Conservation (phyloP, 768 basidiomycete genomes). For the Leucocoprinus leucothites region DNA sequence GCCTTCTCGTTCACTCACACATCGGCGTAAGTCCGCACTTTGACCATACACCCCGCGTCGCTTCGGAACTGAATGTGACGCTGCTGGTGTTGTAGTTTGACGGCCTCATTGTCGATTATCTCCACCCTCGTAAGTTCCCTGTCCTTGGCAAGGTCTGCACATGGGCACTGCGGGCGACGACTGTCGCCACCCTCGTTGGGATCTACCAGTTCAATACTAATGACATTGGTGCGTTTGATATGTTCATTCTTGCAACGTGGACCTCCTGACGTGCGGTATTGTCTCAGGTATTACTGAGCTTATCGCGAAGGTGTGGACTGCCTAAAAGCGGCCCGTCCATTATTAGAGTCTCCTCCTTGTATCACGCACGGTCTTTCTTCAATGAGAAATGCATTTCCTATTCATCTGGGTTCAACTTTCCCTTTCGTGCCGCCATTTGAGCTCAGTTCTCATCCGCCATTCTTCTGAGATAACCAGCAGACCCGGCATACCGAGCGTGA, state of each 20-base stretch:
- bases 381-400: not conserved
- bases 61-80: not conserved
- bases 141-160: slow-evolving; percentile 58
- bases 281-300: slow-evolving; percentile 79
- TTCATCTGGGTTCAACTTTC: too few species aligned
- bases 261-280: not conserved
- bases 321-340: slow-evolving; percentile 32
- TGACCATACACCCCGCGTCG: not conserved
- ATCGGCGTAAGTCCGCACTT: slow-evolving; percentile 67
- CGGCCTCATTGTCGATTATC: slow-evolving; percentile 76
- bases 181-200: slow-evolving; percentile 81
- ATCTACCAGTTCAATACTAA: slow-evolving; percentile 99
- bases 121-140: slow-evolving; percentile 95
- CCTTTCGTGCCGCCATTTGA: too few species aligned
- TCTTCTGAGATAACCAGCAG: too few species aligned
- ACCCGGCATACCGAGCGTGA: too few species aligned
- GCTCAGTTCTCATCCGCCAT: too few species aligned
- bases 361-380: not conserved
- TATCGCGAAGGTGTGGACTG: slow-evolving; percentile 79
- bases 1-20: slow-evolving; percentile 91
- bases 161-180: slow-evolving; percentile 79
- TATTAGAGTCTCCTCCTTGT: not conserved
- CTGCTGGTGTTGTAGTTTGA: slow-evolving; percentile 55
- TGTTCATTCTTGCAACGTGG: not conserved
- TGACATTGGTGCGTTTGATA: slow-evolving; percentile 76